Evolutionary conservation across 768 basidiomycete genomes (phyloP), one percentile per base, ranked within the genome.

Genomic region (Tricholomella constricta): DNA sequence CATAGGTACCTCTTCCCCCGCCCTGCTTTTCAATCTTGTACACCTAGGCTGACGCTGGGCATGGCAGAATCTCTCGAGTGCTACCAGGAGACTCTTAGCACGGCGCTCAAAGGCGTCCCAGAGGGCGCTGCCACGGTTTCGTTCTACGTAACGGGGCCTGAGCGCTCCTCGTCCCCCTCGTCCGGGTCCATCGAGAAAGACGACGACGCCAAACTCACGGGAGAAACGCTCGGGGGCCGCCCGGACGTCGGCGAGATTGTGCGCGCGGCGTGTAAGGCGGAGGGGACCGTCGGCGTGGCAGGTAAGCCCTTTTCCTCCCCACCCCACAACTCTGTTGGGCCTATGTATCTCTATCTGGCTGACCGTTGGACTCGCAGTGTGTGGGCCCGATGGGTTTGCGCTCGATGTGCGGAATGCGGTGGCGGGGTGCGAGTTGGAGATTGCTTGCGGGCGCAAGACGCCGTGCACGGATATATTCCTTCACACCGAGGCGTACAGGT

Each of bases 401-500:
- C 62, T 65, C 57, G 66, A 70, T 47, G 66, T 70, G 20, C 62
- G 71, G 36, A 64, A 71, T 54, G 65, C 70, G 20, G 66, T 70
- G 2, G 62, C 66, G 10, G 60, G 66, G 44, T 55, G 63, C 19
- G 60, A 72, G 59, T 53, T 68, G 22, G 55, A 57, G n/a, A 67
- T 73, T 45, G 52, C 58, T 14, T 56, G 65, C 40, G 66, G 71
- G 12, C 56, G 52, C 58, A n/a, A n/a, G n/a, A 57, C 64, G 10
- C 40, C 20, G 43, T 64, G 62, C 53, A 64, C 52, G 35, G 62
- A 72, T 41, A 20, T 70, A 19, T 64, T 66, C 59, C 35, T 70
- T 42, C 66, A 72, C 52, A 61, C 68, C 17, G 69, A 73, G 61
- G 62, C 64, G 6, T 71, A 69, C 52, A 64, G 67, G 66, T 67